A percentile compares a stretch with the other conserved stretches of the same genome.
These are phyloP conservation scores for Termitomyces sp. DNA, from an alignment of 768 basidiomycete species.

Conservation along the genomic window DNA sequence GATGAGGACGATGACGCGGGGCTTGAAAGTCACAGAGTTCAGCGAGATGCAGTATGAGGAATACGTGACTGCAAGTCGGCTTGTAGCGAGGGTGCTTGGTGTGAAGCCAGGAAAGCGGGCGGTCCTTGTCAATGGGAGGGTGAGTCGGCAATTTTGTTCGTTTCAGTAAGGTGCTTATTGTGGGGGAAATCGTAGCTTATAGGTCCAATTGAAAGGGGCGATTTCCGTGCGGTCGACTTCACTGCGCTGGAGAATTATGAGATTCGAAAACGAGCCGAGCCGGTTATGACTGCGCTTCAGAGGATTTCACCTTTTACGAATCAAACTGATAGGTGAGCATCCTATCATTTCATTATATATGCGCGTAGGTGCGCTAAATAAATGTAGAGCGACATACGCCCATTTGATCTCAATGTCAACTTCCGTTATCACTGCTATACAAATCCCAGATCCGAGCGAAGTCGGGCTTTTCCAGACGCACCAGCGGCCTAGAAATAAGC, in stretches of 20 bases:
- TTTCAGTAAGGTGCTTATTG: neutral
- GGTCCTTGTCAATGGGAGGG: constrained; percentile 7
- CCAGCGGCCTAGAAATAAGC: constrained; percentile 49
- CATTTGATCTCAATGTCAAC: constrained; percentile 60
- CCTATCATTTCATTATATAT: neutral
- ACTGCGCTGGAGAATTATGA: constrained; percentile 69
- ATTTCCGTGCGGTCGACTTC: constrained; percentile 72
- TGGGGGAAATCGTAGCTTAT: constrained; percentile 47
- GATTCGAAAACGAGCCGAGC: constrained; percentile 57
- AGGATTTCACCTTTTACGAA: constrained; percentile 36
- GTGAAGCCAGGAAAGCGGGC: constrained; percentile 55
- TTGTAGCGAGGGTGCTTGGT: constrained; percentile 50
- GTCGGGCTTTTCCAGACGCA: constrained; percentile 66
- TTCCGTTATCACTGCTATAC: constrained; percentile 67
- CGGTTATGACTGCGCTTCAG: constrained; percentile 62
- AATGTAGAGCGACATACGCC: constrained; percentile 47
- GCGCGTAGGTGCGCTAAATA: neutral
- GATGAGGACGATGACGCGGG: constrained; percentile 27
- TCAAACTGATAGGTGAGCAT: constrained; percentile 36
- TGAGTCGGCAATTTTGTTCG: neutral
- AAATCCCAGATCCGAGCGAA: constrained; percentile 68
- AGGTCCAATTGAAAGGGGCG: constrained; percentile 56
- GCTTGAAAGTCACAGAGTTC: constrained; percentile 26
- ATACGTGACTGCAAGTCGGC: constrained; percentile 39
- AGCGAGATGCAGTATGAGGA: constrained; percentile 27